phyloP scores from a whole-genome alignment of 768 basidiomycete species.

The Collybia nuda region DNA sequence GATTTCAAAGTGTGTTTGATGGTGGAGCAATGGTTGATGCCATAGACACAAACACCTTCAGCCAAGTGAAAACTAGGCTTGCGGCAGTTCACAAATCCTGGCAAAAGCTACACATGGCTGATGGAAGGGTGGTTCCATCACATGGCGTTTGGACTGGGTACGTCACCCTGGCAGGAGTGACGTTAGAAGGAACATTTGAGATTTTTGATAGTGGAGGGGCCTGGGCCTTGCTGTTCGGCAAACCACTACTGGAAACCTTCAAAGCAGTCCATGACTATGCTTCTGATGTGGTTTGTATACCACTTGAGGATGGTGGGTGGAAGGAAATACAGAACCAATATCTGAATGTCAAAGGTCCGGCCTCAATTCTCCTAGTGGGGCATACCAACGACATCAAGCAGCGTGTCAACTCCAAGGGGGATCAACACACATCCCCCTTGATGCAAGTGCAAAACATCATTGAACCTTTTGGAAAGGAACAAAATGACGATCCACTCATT shows the following conservation, averaged over 20 bases:
- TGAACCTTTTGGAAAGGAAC: too few species aligned
- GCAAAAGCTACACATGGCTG: conserved; percentile 20
- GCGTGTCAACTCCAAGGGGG: conserved; percentile 10
- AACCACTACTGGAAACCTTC: conserved; percentile 22
- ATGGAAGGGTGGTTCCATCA: conserved; percentile 13
- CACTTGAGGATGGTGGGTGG: background rate
- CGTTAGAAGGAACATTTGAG: conserved; percentile 13
- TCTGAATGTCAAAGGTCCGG: background rate
- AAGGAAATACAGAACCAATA: conserved; percentile 2
- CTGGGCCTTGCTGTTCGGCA: conserved; percentile 27
- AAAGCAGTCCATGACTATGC: conserved; percentile 22
- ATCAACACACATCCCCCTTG: conserved; percentile 10
- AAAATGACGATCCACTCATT: too few species aligned
- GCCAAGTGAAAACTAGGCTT: background rate
- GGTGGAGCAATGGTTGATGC: background rate
- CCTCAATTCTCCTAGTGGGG: conserved; percentile 1
- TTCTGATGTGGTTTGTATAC: conserved; percentile 9
- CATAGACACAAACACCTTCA: background rate
- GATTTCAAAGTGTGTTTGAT: background rate
- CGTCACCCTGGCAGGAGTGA: conserved; percentile 1
- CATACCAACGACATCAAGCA: conserved; percentile 11
- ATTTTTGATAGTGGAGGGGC: conserved; percentile 23
- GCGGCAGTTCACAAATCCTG: background rate
- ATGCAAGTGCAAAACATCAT: too few species aligned
- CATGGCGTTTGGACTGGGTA: conserved; percentile 7